Base-by-base conservation (phyloP, 805 yeast genomes). In the Candida golubevii region DNA sequence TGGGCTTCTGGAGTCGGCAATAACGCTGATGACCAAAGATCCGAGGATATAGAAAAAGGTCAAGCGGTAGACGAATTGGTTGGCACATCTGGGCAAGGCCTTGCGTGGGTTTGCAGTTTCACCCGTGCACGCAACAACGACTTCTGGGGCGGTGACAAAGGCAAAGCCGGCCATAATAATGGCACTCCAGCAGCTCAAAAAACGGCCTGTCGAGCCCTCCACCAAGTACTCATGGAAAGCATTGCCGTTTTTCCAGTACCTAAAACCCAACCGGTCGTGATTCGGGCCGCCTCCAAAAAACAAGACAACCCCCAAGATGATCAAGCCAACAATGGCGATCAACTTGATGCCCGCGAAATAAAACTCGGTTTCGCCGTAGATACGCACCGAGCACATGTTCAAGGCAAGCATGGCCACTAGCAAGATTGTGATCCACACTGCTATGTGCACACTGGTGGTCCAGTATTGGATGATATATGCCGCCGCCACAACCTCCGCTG, bases 71-170 rank as follows among this genome's bases (percentile, higher is more conserved):
- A 82, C 70, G 49, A 80, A 79, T 53, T 82, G 71, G 35, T 66
- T 71, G 33, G 85, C 72, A 23, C 87, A 86, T 59, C 79, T 80
- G 23, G 83, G 79, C 38, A 83, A 71, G 47, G 75, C 77, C 51
- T 75, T 67, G 57, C 86, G 71, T 42, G 85, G 85, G 50, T 73
- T 73, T 43, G 69, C 65, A 42, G 80, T 73, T 61, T 82, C 88
- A 12, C 80, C 75, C n/a, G 80, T 75, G 29, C 81, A 71, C 41
- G 76, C 61, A 7, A 75, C 74, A 39, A 60, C 55, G 54, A 82
- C 69, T 65, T 82, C 88, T 13, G 86, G 86, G 26, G 58, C 51
- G 41, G 55, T 55, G 38, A 59, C 55, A 43, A 59, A 60, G 12
- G 65, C 54, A 47, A 56, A 60, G 3, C 60, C 62, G 11, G 63